Conservation (phyloP, 2,329 filamentous ascomycete species). For the Paramyrothecium roridum region DNA sequence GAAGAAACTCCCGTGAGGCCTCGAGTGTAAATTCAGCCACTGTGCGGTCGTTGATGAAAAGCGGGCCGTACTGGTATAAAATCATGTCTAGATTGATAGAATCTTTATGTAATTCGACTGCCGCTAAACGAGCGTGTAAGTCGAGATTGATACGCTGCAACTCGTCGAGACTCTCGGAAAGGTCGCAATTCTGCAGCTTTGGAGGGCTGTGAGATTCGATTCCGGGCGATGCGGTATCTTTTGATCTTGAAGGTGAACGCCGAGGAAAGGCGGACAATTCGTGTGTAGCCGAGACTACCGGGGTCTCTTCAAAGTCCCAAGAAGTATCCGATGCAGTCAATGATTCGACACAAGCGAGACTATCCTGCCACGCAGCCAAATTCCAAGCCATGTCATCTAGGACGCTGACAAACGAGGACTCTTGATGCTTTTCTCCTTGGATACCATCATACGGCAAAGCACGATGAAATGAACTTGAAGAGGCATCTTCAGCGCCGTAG, state of each 20-base stretch:
- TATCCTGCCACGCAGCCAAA: not conserved
- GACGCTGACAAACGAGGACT: not conserved
- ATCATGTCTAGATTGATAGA: not conserved
- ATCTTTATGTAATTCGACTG: not conserved
- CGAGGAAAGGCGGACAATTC: not conserved
- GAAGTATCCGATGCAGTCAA: not conserved
- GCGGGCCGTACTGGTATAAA: not conserved
- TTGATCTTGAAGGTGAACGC: not conserved
- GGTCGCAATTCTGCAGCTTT: not conserved
- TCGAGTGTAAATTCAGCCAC: not conserved
- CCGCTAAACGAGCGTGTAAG: not conserved
- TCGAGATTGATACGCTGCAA: not conserved
- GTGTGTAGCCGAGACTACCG: not conserved
- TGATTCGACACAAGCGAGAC: not conserved
- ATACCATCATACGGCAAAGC: not conserved
- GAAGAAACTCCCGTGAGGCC: not conserved
- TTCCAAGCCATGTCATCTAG: not conserved
- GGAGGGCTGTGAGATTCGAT: not conserved
- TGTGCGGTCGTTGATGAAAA: not conserved
- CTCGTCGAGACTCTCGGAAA: not conserved
- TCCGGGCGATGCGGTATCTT: not conserved
- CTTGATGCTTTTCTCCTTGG: not conserved
- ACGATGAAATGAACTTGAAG: not conserved
- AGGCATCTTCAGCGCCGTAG: not conserved
- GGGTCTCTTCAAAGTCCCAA: not conserved